Evolutionary conservation across 106 monocot species (phyloP), one percentile per base, ranked within the genome.

Genomic region (Alisma plantagoaquatica): DNA sequence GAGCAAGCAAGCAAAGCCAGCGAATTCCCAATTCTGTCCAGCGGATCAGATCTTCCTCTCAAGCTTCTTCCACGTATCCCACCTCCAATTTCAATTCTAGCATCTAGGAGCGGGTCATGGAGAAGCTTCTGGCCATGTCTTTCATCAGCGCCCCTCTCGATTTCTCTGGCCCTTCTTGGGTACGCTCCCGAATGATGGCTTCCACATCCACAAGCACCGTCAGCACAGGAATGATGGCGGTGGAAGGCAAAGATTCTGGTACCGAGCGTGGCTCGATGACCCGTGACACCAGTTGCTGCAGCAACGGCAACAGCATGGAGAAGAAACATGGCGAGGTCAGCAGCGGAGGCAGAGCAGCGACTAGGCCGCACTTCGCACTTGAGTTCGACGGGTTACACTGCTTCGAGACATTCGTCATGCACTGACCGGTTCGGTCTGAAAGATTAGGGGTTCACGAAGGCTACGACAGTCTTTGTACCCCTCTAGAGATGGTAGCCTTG

Each of bases 341-440:
- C 23, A 19, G 42, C 42, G 12, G 25, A 10, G 29, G 48, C 9
- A 38, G 35, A 14, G 5, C 35, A 14, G 14, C 35, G 35, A 38
- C 9, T 7, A 51, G 29, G 26, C 26, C 59, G 0, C 43, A 56
- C 20, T 67, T 77, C 25, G 76, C 76, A 20, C 66, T 61, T 33
- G 70, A 77, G 61, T 77, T 77, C 50, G 76, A 77, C 23, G 76
- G 76, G 49, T 47, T 77, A 60, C 61, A 71, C 41, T 70, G 59
- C 76, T 77, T 77, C 59, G 76, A 70, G 53, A 76, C 76, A 2
- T 19, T 76, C 38, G 65, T 76, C 51, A 31, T 43, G 29, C 38
- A 49, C 28, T 76, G 60, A 70, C n/a, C n/a, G 0, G 0, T 4
- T 32, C 30, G 16, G 4, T 55, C 18, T n/a, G n/a, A n/a, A n/a